These are phyloP conservation scores for Hemileia vastatrix DNA, from an alignment of 1,284 basidiomycete genomes.

Conservation along the genomic window DNA sequence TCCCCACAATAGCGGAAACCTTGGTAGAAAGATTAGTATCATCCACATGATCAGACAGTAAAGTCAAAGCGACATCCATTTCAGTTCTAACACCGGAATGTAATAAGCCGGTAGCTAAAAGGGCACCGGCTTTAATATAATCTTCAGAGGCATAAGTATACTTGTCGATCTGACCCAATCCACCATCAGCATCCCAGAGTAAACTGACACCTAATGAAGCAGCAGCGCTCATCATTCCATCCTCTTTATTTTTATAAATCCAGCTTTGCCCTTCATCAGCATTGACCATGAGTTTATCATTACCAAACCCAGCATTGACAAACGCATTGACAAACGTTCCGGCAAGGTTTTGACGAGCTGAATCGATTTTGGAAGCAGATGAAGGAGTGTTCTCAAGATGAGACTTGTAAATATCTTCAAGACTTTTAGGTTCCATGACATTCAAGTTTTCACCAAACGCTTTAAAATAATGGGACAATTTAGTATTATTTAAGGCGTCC, in stretches of 20 bases:
- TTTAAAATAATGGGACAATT: conserved; percentile 69
- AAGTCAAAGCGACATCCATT: conserved; percentile 82
- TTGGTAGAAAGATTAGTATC: conserved; percentile 75
- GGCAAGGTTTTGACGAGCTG: conserved; percentile 85
- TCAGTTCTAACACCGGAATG: conserved; percentile 85
- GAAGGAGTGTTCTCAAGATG: conserved; percentile 79
- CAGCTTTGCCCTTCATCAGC: conserved; percentile 92
- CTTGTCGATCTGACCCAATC: conserved; percentile 90
- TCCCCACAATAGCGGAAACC: conserved; percentile 66
- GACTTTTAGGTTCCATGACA: conserved; percentile 74
- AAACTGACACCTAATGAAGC: conserved; percentile 87
- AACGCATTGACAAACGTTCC: conserved; percentile 98
- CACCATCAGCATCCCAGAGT: conserved; percentile 90
- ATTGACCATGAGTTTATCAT: conserved; percentile 95
- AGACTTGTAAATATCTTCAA: conserved; percentile 96
- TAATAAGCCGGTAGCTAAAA: conserved; percentile 87
- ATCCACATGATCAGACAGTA: conserved; percentile 83
- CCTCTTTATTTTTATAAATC: conserved; percentile 99
- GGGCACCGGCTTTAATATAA: conserved; percentile 92
- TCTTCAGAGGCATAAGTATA: conserved; percentile 96
- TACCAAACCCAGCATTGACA: conserved; percentile 96
- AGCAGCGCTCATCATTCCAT: conserved; percentile 89
- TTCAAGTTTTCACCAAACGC: conserved; percentile 91
- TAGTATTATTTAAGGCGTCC: conserved; percentile 26
- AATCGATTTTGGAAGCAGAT: conserved; percentile 62